Base-by-base conservation (phyloP, 2,329 filamentous ascomycete species). In the Allantophomopsis lycopodina region DNA sequence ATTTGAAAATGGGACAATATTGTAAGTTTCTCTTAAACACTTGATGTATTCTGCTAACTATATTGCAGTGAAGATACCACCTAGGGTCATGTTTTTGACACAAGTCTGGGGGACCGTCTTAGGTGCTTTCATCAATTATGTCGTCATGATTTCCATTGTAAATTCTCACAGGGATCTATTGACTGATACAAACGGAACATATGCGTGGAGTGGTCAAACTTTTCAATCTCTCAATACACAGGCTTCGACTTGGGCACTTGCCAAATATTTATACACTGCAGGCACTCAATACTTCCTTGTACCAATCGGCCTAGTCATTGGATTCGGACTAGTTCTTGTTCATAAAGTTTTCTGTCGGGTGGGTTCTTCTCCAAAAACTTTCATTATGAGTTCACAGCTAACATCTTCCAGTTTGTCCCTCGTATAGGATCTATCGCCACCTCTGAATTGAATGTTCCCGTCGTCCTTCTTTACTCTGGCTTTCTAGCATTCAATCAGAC, bases 1-100 rank as follows among this genome's bases (percentile, higher is more conserved):
- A 73, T 44, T 50, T 76, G 17, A 76, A 76, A 55, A 63, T 74
- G 60, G 72, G 71, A 15, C 68, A 75, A 56, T 76, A 76, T 38
- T 62, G 67, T 68, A 55, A 38, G 64, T 28, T 3, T 28, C 23
- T 8, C 7, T 28, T 28, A 4, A 28, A 10, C 23, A 57, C 3
- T 15, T 13, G 0, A 3, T 18, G n/a, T 12, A 1, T 8, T 13
- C 0, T 17, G 14, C 13, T 21, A 31, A 39, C 8, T 35, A 30
- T 47, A 30, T 21, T 45, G n/a, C 18, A 66, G 62, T 69, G 46
- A 28, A 28, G 8, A 68, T 64, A 10, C 49, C 60, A 55, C 16
- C 52, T 56, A 55, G 60, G n/a, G 53, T 56, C 37, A 69, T 66
- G 33, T 68, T 68, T 42, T 41, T 53, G 14, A 56, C 61, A 3